Conservation (phyloP, 2,329 filamentous ascomycete species). For the Pseudogymnoascus destructans region DNA sequence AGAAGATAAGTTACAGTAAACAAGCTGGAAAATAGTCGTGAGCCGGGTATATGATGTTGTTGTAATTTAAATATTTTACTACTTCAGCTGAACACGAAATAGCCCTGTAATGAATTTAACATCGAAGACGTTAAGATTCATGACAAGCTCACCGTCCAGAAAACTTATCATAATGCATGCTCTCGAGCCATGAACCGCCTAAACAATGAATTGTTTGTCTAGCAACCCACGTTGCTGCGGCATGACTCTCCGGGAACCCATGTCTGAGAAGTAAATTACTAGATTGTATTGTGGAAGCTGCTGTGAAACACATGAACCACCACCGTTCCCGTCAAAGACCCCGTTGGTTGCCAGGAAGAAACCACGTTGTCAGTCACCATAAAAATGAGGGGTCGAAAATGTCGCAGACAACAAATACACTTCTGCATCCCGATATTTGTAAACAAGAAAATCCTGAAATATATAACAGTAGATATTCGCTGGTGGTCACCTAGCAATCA, state of each 20-base stretch:
- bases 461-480: too few relatives aligned
- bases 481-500: too few relatives aligned
- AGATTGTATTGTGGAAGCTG: background rate
- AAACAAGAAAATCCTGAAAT: background rate
- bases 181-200: background rate
- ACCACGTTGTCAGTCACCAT: conserved; percentile 4
- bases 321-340: conserved; percentile 5
- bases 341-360: conserved; percentile 2
- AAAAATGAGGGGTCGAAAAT: background rate
- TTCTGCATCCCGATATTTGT: background rate
- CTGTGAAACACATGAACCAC: background rate
- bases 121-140: background rate
- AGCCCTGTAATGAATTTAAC: background rate
- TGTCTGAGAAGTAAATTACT: background rate
- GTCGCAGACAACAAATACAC: background rate
- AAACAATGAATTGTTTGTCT: background rate
- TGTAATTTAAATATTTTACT: background rate
- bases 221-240: background rate
- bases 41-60: background rate
- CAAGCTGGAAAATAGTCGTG: background rate
- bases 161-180: background rate
- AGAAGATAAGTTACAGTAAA: background rate
- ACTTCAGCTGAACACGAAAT: background rate
- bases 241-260: background rate
- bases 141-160: background rate